Percentiles rank a stretch among this genome's conserved stretches.
Conservation (phyloP, 2,329 filamentous ascomycete species). For the Colletotrichum truncatum region DNA sequence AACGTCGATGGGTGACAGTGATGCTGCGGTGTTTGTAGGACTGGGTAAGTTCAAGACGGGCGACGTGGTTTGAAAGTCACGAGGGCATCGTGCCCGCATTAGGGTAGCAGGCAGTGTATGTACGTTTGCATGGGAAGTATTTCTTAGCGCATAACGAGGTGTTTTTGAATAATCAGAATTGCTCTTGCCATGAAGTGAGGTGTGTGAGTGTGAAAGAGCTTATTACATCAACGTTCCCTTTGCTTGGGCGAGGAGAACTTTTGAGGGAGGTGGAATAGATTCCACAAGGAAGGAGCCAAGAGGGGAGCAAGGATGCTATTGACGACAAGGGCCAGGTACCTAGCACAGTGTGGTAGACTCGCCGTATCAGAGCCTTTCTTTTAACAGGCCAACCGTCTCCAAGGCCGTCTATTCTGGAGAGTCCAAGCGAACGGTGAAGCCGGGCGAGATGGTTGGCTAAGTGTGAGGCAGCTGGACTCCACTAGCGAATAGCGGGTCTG, state of each 20-base stretch:
- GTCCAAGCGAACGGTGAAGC: slow-evolving; percentile 2
- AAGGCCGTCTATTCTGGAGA: background rate
- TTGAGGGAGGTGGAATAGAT: background rate
- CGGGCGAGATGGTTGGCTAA: background rate
- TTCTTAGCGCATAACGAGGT: background rate
- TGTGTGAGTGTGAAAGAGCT: background rate
- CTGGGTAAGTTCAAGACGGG: background rate
- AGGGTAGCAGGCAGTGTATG: background rate
- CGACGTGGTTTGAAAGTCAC: background rate
- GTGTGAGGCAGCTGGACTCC: background rate
- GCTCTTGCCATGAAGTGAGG: background rate
- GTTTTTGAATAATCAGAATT: no score
- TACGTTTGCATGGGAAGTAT: background rate
- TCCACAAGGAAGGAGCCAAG: background rate
- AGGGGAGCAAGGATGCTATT: background rate
- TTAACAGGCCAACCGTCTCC: background rate
- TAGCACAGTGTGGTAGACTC: background rate
- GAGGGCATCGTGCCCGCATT: background rate
- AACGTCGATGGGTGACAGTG: background rate
- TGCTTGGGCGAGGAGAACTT: background rate
- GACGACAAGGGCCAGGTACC: background rate
- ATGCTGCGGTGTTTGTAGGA: background rate
- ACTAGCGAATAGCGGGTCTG: no score
- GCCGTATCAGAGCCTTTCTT: no score
- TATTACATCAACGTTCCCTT: no score